Evolutionary conservation across 139 green algal species (phyloP), one percentile per base, ranked within the genome.

Genomic region (Volvox africanus): DNA sequence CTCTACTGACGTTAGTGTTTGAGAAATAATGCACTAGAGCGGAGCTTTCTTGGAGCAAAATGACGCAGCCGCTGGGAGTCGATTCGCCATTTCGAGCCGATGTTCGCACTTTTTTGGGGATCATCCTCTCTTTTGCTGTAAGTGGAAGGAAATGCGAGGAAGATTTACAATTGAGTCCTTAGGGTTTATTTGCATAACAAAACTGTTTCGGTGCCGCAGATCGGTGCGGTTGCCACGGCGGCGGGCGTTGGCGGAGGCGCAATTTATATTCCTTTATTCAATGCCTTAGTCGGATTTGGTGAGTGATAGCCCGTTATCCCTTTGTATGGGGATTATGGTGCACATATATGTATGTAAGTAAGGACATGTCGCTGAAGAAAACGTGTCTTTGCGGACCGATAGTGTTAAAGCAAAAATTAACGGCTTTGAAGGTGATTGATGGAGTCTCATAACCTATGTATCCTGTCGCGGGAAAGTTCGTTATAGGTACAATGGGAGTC

Each of bases 241-340:
- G 84, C 91, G 9, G 92, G 92, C 32, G 88, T 94, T 6, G 93
- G 91, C 2, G 93, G 93, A 13, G 94, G 94, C 14, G 93, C 93
- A 19, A 81, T 96, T 16, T 95, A 95, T 86, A 93, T 95, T 26
- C 94, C 93, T 0, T 36, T 96, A 0, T 94, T 96, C 81, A 92
- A 91, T 50, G 73, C 91, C 0, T 61, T 95, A 1, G 61, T 94
- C 6, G 67, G 92, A 21, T 95, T 95, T 50, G 87, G 93, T 95
- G 62, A 89, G 89, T 36, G 22, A 12, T 9, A 19, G 44, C 9
- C 44, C 5, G 5, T 55, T 55, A 55, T 55, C 9, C 44, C 5
- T 55, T 55, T 55, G 44, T 9, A 55, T 9, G 5, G 44, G 44
- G 44, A 5, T 55, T 55, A 55, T 55, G 44, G 44, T 55, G 44